phyloP scores from a whole-genome alignment of 768 basidiomycete genomes.

The Mycena vitilis region DNA sequence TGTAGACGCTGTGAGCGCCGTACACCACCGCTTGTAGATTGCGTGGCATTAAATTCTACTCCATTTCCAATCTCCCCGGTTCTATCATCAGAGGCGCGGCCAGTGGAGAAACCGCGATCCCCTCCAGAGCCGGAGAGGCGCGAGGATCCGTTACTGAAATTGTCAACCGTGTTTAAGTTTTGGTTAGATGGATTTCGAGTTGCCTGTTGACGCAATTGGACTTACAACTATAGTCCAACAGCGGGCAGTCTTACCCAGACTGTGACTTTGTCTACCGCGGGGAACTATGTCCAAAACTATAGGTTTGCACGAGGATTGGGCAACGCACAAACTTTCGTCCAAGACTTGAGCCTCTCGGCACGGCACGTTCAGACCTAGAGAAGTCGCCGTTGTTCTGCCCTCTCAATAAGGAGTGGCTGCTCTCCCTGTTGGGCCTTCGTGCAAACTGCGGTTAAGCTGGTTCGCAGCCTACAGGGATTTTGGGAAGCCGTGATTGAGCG shows the following conservation, averaged over 20 bases:
- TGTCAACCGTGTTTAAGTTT: constrained; percentile 1
- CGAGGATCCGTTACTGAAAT: constrained; percentile 6
- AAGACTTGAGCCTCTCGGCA: constrained; percentile 31
- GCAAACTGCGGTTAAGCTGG: neutral
- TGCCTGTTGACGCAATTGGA: constrained; percentile 7
- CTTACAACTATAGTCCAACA: constrained; percentile 11
- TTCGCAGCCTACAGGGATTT: neutral
- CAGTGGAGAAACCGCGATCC: constrained; percentile 8
- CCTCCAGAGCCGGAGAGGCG: constrained; percentile 27
- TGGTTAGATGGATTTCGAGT: neutral
- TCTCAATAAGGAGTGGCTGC: neutral
- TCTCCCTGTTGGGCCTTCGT: constrained; percentile 23
- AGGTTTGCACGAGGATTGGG: neutral
- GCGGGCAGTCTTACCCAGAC: constrained; percentile 20
- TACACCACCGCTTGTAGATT: neutral
- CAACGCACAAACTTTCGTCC: neutral
- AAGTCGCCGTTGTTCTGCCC: constrained; percentile 18
- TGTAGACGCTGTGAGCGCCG: constrained; percentile 1
- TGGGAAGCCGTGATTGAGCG: neutral
- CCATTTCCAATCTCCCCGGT: constrained; percentile 17
- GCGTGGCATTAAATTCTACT: neutral
- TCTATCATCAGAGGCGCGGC: constrained; percentile 22
- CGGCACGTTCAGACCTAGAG: constrained; percentile 25
- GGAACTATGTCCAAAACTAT: constrained; percentile 16
- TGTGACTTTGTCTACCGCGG: constrained; percentile 15